Evolutionary conservation across 2,329 filamentous ascomycete species (phyloP), one percentile per base, ranked within the genome.

Genomic region (Tympanopsis confertula): DNA sequence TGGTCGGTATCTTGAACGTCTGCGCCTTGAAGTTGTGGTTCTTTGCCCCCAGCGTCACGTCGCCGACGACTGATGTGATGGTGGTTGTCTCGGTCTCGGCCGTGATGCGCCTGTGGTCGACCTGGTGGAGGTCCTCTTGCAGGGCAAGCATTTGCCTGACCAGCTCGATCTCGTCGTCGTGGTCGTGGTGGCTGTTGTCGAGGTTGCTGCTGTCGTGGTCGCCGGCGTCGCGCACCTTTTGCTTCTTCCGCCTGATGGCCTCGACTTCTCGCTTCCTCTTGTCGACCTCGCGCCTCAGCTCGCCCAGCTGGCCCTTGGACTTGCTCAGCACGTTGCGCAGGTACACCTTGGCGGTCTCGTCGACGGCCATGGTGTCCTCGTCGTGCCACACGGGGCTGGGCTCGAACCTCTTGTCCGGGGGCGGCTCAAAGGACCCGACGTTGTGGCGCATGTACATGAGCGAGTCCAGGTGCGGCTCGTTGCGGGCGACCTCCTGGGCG

Each of bases 361-460:
- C 88, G 1, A 82, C 76, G 5, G 91, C 72, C 74, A 98, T 94
- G 17, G 71, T 62, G 41, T 82, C 84, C 49, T 95, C 87, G 50
- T 98, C 91, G 50, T 95, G 82, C 91, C 91, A 98, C 20, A 98
- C 83, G 1, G 91, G 89, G 54, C 88, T 94, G 1, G 91, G 83
- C 57, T 98, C 91, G 49, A 98, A 98, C 7, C 65, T 66, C 58
- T 93, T 84, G 58, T 95, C 82, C 1, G 73, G 51, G 1, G 91
- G 91, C 22, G 22, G 22, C 22, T 26, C 22, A n/a, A n/a, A 10
- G 37, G 72, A 64, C 18, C 75, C 74, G 48, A 84, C 78, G 52
- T 98, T 98, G 64, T 98, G 91, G 44, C 84, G 80, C 40, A 94
- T 79, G 58, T 95, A 98, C 91, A 98, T 98, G 70, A 94, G 86